Base-by-base conservation (phyloP, 495 filamentous ascomycete species). In the Geopyxis carbonaria region DNA sequence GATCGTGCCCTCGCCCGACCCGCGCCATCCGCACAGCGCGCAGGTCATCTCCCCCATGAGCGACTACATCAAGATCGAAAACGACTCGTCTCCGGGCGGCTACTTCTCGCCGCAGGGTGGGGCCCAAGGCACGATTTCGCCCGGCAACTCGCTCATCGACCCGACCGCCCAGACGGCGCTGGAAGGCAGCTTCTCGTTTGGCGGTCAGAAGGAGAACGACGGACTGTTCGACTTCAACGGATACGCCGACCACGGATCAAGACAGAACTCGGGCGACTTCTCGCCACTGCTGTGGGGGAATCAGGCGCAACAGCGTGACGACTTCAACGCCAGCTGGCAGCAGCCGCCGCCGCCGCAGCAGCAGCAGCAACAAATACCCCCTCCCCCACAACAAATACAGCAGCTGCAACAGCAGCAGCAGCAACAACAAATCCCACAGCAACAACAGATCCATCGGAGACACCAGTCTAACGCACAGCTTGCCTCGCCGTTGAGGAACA, bases 1-100 rank as follows among this genome's bases (percentile, higher is more conserved):
- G 23, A 52, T 56, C 35, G 42, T 43, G 25, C 39, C 41, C 23
- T 18, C 34, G n/a, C 30, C 44, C 18, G 40, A 34, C 2, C 45
- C 47, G 15, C 35, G 46, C 2, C 48, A 53, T 38, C 31, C 41
- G n/a, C 35, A 37, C 14, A n/a, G n/a, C n/a, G 7, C 25, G 25
- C 36, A 24, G 1, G 34, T 43, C 8, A 40, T 43, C 3, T 46
- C 50, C 1, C 53, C 52, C 6, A 31, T 56, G 40, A 55, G 47
- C n/a, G 52, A 56, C 33, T 56, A 47, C 31, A 55, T 56, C 41
- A 56, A 56, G 42, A 38, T 54, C 42, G 52, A 56, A 32, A 48
- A 47, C 38, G 40, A 35, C 38, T 42, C 32, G 10, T 47, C 51
- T 2, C 51, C 51, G 0, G 31, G 25, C 11, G 28, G 41, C 16